Percentiles rank a stretch among this genome's conserved stretches.
Evolutionary conservation across 2,329 filamentous ascomycete species (phyloP).

Genomic region (Mollisia scopiformis): DNA sequence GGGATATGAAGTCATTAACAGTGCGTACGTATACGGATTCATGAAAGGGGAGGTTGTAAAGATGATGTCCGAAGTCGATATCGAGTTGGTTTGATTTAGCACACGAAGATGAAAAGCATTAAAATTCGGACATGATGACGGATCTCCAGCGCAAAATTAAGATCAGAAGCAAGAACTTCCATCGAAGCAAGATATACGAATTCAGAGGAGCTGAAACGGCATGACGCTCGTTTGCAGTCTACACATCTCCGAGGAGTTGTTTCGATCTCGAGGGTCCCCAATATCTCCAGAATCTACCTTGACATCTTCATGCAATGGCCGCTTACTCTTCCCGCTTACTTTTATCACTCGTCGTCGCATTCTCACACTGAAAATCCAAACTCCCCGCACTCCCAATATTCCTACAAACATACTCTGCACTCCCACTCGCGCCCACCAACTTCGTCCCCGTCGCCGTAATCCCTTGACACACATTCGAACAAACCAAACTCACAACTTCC

Average conservation of each 20-base stretch:
- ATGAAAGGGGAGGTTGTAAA: not conserved
- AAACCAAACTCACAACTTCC: conserved; percentile 10
- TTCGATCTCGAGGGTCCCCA: too few relatives aligned
- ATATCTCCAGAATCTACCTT: too few relatives aligned
- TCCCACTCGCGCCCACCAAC: conserved; percentile 7
- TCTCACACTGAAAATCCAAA: conserved; percentile 10
- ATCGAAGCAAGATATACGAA: too few relatives aligned
- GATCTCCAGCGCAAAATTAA: too few relatives aligned
- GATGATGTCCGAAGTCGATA: not conserved
- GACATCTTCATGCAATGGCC: too few relatives aligned
- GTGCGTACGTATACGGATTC: conserved; percentile 2
- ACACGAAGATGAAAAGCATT: not conserved
- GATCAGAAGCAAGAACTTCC: too few relatives aligned
- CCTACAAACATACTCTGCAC: conserved; percentile 6
- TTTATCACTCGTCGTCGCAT: not conserved
- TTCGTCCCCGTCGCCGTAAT: conserved; percentile 9
- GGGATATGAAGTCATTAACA: not conserved
- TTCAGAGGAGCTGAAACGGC: too few relatives aligned
- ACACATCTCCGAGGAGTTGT: too few relatives aligned
- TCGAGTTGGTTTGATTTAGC: conserved; percentile 5
- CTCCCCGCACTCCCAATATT: conserved; percentile 5
- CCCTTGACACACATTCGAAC: conserved; percentile 1
- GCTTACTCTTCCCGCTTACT: too few relatives aligned
- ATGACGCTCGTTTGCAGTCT: too few relatives aligned
- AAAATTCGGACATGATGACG: too few relatives aligned